Base-by-base conservation (phyloP, 2,329 filamentous ascomycete species). In the Colletotrichum sublineola region DNA sequence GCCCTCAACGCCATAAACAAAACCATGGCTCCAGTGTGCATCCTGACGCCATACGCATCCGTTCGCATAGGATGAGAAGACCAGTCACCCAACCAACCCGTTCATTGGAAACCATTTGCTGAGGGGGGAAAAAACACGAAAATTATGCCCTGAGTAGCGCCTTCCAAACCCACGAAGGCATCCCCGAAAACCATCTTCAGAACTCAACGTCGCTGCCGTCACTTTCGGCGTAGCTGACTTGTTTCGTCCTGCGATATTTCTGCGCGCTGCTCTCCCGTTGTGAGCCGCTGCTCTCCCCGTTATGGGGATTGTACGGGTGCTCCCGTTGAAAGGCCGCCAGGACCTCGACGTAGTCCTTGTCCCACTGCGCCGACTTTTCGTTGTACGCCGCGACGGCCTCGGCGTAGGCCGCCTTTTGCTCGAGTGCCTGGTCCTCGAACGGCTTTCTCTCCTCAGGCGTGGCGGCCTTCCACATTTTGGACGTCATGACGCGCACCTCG, bases 381-480 rank as follows among this genome's bases (percentile, higher is more conserved):
- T 90, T 90, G 80, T 90, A 94, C 31, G 85, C 85, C 20, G 85
- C 86, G 66, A 92, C 78, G 8, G 87, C 87, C 48, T 86, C 84
- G 38, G 85, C 85, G 75, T 95, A 93, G 1, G 82, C 85, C 69
- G 87, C 86, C 79, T 95, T 95, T 75, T 94, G 92, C 64, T 87
- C 87, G 67, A 91, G 87, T 5, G 93, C 93, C 79, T 92, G 88
- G 38, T 94, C 91, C 61, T 95, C 88, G 78, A 93, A 98, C 0
- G 95, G 95, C 78, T 88, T 87, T 78, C 92, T 94, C 76, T 91
- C 88, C 56, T 93, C 93, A 7, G 90, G 86, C 1, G 87, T 82
- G 0, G 93, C 91, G 62, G 93, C 92, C 76, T 93, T 94, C 96
- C 96, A 99, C 91, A 96, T 95, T 79, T 93, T 92, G 38, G 95